Evolutionary conservation across 1,284 basidiomycete species (phyloP), one percentile per base, ranked within the genome.

Genomic region (Heterobasidion occidentale): DNA sequence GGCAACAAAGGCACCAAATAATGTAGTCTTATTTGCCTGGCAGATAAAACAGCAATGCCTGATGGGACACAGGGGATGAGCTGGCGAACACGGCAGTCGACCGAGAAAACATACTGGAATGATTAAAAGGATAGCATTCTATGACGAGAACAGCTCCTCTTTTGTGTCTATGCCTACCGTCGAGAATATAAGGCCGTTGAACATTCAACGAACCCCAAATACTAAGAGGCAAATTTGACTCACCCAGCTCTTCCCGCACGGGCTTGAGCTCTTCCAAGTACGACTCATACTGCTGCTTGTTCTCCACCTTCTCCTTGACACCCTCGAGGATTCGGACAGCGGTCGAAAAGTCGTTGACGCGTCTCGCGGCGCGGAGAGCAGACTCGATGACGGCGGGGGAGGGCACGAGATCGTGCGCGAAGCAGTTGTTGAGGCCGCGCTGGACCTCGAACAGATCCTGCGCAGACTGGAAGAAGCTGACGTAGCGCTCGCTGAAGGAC

Each of bases 391-490:
- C 94, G 57, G 82, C 77, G 50, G 92, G 86, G 9, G 93, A 86
- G 9, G 96, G 96, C 33, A 99, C 97, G 61, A 99, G 83, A 73
- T 99, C 96, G 74, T 99, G 96, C 1, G 96, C 92, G 71, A 99
- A 99, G 77, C 94, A 97, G 83, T 99, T 99, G 83, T 99, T 99
- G 65, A 99, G 80, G 51, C 96, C 96, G 59, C 96, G 90, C 75
- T 98, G 94, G 63, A 96, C 88, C 78, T 98, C 95, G 70, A 98
- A 98, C 60, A 97, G 83, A 78, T 98, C 96, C 70, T 94, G 86
- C 54, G 94, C 94, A 55, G 84, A 81, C 68, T 90, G 78, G 80
- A 98, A 98, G 78, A 98, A 99, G 64, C 81, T 79, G 69, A 93
- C 87, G 76, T 98, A 98, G 69, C 95, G 92, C 60, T 88, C 80